Evolutionary conservation across 2,329 filamentous ascomycete genomes (phyloP).

Genomic region (Colletotrichum tofieldiae): DNA sequence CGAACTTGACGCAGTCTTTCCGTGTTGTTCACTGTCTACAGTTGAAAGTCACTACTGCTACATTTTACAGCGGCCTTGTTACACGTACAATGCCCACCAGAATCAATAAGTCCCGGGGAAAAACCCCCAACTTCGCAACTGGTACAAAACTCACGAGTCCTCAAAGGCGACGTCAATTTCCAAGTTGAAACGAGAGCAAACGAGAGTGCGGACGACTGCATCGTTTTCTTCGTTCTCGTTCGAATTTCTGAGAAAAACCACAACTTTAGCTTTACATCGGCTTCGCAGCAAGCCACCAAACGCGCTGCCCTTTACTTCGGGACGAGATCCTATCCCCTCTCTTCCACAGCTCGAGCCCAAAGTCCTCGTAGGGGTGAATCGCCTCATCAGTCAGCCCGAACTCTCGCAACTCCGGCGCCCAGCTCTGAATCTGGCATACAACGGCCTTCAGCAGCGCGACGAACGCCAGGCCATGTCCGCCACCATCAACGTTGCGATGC

Average conservation of each 20-base stretch:
- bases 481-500: conserved; percentile 32
- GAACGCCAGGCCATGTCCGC: conserved; percentile 36
- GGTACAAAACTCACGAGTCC: not conserved
- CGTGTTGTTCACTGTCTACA: not conserved
- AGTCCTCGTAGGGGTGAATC: conserved; percentile 38
- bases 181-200: not conserved
- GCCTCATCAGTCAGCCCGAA: conserved; percentile 38
- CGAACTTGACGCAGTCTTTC: too few species aligned
- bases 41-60: not conserved
- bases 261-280: conserved; percentile 9
- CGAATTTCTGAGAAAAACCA: not conserved
- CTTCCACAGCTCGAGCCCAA: conserved; percentile 38
- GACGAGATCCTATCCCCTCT: conserved; percentile 33
- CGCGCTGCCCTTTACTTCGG: conserved; percentile 25
- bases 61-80: not conserved
- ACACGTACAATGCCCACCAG: not conserved
- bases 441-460: conserved; percentile 37
- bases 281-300: conserved; percentile 40
- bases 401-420: conserved; percentile 17
- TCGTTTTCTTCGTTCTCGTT: not conserved
- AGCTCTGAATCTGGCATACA: conserved; percentile 33
- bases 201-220: too few species aligned
- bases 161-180: not conserved
- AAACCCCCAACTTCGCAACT: not conserved
- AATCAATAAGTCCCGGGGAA: not conserved